Evolutionary conservation across 164 flowering plant species (phyloP).

Genomic region (Liquidambar formosana): DNA sequence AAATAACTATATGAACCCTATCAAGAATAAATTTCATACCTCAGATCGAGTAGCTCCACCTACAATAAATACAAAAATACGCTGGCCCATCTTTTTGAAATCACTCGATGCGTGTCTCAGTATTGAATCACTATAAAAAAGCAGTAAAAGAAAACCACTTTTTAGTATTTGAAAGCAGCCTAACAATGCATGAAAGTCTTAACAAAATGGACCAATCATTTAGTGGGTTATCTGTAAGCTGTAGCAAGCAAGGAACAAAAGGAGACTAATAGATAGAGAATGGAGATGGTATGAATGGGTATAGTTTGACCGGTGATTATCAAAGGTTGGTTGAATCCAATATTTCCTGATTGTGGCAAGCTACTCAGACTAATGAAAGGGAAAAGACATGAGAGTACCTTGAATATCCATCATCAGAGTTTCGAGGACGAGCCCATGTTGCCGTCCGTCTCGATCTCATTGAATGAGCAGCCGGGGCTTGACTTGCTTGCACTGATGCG

Average conservation of each 20-base stretch:
- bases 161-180: neutral
- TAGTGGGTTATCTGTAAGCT: neutral
- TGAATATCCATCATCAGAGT: slow-evolving; percentile 92
- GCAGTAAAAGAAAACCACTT: neutral
- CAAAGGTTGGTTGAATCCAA: neutral
- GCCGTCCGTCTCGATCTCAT: slow-evolving; percentile 94
- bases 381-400: slow-evolving; percentile 40
- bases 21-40: slow-evolving; percentile 39
- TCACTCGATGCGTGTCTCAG: slow-evolving; percentile 77
- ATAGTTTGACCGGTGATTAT: neutral
- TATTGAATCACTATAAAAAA: slow-evolving; percentile 70
- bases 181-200: neutral
- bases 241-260: neutral
- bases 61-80: slow-evolving; percentile 90
- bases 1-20: neutral
- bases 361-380: neutral
- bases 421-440: slow-evolving; percentile 88
- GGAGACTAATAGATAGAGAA: neutral
- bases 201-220: neutral
- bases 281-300: neutral
- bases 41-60: slow-evolving; percentile 99
- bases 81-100: slow-evolving; percentile 87
- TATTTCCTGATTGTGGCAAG: neutral
- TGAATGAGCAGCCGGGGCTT: slow-evolving; percentile 65
- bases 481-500: slow-evolving; percentile 37